Evolutionary conservation across 768 basidiomycete species (phyloP).

Genomic region (Solioccasus polychromus): DNA sequence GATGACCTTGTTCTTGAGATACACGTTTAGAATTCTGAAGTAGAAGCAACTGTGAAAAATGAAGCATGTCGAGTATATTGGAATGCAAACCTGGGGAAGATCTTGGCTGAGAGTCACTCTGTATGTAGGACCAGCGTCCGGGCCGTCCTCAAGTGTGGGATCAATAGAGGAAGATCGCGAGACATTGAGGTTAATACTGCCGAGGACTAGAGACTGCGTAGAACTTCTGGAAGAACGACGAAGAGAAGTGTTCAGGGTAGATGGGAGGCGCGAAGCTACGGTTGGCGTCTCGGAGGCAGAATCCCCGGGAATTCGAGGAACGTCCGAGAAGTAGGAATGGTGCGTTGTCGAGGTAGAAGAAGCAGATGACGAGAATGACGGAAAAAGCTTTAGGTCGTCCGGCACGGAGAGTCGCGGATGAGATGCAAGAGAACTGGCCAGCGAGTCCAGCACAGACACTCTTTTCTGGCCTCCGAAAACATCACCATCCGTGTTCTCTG

Average conservation of each 20-base stretch:
- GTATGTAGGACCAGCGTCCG: constrained; percentile 5
- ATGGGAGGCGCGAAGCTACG: constrained; percentile 12
- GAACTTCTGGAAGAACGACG: constrained; percentile 22
- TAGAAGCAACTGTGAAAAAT: neutral
- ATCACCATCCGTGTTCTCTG: constrained; percentile 15
- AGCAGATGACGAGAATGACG: constrained; percentile 17
- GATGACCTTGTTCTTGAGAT: constrained; percentile 17
- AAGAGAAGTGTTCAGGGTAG: constrained; percentile 17
- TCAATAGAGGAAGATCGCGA: constrained; percentile 21
- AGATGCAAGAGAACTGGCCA: constrained; percentile 22
- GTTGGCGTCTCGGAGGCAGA: constrained; percentile 16
- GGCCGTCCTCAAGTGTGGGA: constrained; percentile 8
- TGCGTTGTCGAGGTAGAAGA: constrained; percentile 23
- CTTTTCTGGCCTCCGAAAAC: constrained; percentile 23
- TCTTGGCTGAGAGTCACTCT: constrained; percentile 28
- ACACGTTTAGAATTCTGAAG: constrained; percentile 21
- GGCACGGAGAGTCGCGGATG: constrained; percentile 21
- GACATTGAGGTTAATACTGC: constrained; percentile 25
- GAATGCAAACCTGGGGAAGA: constrained; percentile 26
- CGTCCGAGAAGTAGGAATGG: constrained; percentile 10
- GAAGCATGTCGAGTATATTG: neutral
- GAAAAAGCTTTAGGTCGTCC: constrained; percentile 10
- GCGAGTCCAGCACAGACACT: constrained; percentile 15
- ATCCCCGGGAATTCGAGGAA: constrained; percentile 9
- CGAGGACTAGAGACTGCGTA: constrained; percentile 24